Base-by-base conservation (phyloP, 352 stramenopile genomes). In the Peronospora belbahrii region DNA sequence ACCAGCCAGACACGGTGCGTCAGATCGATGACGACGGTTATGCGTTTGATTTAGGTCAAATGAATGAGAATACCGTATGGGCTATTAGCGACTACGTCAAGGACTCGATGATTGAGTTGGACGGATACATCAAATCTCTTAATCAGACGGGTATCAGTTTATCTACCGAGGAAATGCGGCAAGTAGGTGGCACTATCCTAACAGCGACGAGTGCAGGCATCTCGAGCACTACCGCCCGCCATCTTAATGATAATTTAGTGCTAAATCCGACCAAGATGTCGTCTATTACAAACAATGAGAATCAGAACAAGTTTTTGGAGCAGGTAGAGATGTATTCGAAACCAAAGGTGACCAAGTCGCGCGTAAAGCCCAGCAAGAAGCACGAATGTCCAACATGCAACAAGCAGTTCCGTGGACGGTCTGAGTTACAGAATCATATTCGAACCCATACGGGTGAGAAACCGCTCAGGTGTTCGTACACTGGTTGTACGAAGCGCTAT, bases 391-490 rank as follows among this genome's bases (percentile, higher is more conserved):
- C 77, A 18, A 87, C 74, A n/a, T 93, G 81, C 55, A 69, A 59
- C 38, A 93, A 93, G 58, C 76, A 89, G 48, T 93, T 93, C 48
- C 79, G 79, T 30, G 81, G 79, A 2, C 77, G 81, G 13, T 89
- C 81, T 4, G 79, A 92, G 57, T 55, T 92, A 20, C 74, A 92
- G 54, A 89, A 90, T 48, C 86, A 96, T 60, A 85, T 94, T 32
- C 74, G 85, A 22, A 94, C 90, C 8, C 86, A 96, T 59, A 94
- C 83, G 28, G 85, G 85, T 23, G 84, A 95, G 53, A 94, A 95
- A 52, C 86, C 87, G 18, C 82, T 93, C 43, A 80, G 85, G 46
- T 96, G 87, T 56, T 88, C 74, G 20, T 88, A 88, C 50, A 65
- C 69, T 0, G 80, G 81, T 28, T 96, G 87, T 55, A 74, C 68